phyloP scores from a whole-genome alignment of 78 protist species.

The Dictyostelium intermedium region DNA sequence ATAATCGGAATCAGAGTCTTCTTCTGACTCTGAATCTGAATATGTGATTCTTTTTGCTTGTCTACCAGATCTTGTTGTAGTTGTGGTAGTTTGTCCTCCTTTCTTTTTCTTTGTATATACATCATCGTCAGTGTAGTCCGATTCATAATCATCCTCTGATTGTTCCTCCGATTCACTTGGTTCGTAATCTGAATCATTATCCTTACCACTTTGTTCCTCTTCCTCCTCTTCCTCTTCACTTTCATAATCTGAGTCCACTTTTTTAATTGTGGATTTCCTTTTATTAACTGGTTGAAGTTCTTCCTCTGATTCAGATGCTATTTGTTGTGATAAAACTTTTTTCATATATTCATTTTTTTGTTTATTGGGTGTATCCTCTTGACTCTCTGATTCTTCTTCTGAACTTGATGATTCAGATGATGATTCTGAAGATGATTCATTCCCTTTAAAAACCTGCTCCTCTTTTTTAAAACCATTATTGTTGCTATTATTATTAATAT shows the following conservation, averaged over 20 bases:
- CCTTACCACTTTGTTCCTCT: constrained; percentile 8
- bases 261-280: not conserved
- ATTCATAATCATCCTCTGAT: constrained; percentile 30
- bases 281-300: not conserved
- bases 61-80: constrained; percentile 20
- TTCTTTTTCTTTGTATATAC: not conserved
- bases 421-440: not conserved
- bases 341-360: not conserved
- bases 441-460: not conserved
- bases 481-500: too few relatives aligned
- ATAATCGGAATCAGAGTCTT: constrained; percentile 36
- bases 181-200: not conserved
- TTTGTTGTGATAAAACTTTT: not conserved
- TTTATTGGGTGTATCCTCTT: not conserved
- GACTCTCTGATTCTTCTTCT: not conserved
- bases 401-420: not conserved
- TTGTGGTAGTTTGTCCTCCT: not conserved
- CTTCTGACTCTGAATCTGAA: constrained; percentile 19
- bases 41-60: not conserved
- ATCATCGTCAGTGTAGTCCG: not conserved
- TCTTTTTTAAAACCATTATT: not conserved
- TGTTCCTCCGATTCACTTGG: not conserved
- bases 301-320: not conserved
- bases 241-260: not conserved
- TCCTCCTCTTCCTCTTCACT: constrained; percentile 4